These are phyloP conservation scores for Schwanniomyces yamadae DNA, from an alignment of 805 yeast genomes.

Conservation along the genomic window DNA sequence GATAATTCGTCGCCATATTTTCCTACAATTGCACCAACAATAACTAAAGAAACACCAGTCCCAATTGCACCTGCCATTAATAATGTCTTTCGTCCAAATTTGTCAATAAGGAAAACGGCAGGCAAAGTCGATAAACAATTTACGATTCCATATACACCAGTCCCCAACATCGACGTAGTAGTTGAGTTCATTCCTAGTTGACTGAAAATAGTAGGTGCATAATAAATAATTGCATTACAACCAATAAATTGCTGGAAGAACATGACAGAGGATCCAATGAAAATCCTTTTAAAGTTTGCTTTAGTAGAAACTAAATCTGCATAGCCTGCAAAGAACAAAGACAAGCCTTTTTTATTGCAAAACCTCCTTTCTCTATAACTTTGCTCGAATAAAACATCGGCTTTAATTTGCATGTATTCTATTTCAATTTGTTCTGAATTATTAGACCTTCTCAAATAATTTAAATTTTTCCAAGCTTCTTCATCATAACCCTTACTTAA, in stretches of 20 bases:
- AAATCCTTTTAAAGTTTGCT: conserved; percentile 33
- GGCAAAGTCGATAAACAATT: conserved; percentile 32
- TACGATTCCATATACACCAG: conserved; percentile 31
- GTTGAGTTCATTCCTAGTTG: conserved; percentile 27
- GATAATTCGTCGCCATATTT: conserved; percentile 15
- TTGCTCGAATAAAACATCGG: conserved; percentile 13
- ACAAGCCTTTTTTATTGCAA: conserved; percentile 8
- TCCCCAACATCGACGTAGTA: conserved; percentile 24
- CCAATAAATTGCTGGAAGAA: conserved; percentile 34
- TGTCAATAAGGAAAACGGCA: conserved; percentile 32
- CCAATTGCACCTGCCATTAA: conserved; percentile 32
- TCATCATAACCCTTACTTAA: conserved; percentile 49
- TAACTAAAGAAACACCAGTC: conserved; percentile 29
- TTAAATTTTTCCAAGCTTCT: conserved; percentile 40
- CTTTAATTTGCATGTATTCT: conserved; percentile 16
- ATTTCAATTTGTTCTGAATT: conserved; percentile 14
- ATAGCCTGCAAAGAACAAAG: conserved; percentile 10
- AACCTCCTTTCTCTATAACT: conserved; percentile 10
- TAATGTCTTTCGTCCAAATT: conserved; percentile 36
- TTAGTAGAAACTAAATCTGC: conserved; percentile 11
- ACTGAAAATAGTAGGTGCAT: conserved; percentile 32
- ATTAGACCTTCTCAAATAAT: conserved; percentile 19
- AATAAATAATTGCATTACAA: conserved; percentile 33
- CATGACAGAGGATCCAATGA: conserved; percentile 28
- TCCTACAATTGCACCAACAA: conserved; percentile 21